phyloP scores from a whole-genome alignment of 2,329 filamentous ascomycete genomes.

The Neofusicoccum laricinum region DNA sequence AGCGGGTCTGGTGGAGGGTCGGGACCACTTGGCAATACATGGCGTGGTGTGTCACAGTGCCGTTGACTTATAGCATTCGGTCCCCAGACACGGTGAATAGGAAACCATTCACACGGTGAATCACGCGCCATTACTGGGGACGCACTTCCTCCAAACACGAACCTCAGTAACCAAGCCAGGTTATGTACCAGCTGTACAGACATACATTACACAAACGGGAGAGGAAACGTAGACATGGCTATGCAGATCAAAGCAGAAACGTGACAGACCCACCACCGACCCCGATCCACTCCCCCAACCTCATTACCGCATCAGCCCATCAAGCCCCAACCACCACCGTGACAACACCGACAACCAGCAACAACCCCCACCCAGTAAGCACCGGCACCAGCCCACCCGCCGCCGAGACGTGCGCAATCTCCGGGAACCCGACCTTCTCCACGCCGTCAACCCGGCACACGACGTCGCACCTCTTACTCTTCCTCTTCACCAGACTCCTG shows the following conservation, averaged over 20 bases:
- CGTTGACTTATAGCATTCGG: too few species aligned
- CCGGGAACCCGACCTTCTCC: conserved; percentile 31
- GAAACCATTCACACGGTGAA: too few species aligned
- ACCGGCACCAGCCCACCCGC: neutral
- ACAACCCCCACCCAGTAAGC: conserved; percentile 22
- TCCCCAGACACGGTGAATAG: too few species aligned
- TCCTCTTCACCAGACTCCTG: conserved; percentile 18
- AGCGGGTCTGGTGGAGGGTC: too few species aligned
- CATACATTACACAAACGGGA: neutral
- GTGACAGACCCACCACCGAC: too few species aligned
- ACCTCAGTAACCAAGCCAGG: neutral
- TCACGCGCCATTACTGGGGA: too few species aligned
- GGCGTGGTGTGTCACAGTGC: too few species aligned
- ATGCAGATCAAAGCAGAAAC: neutral
- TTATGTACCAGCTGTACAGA: neutral
- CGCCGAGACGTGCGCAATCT: conserved; percentile 28
- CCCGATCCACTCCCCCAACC: too few species aligned
- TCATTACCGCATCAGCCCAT: neutral
- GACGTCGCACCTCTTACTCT: conserved; percentile 24
- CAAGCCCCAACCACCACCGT: conserved; percentile 24
- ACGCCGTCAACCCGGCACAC: conserved; percentile 39
- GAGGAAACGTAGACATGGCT: neutral
- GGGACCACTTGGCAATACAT: too few species aligned
- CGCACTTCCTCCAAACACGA: too few species aligned
- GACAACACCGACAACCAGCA: conserved; percentile 24